Evolutionary conservation across 2,329 filamentous ascomycete species (phyloP), one percentile per base, ranked within the genome.

Genomic region (Plectosphaerella cucumerina): DNA sequence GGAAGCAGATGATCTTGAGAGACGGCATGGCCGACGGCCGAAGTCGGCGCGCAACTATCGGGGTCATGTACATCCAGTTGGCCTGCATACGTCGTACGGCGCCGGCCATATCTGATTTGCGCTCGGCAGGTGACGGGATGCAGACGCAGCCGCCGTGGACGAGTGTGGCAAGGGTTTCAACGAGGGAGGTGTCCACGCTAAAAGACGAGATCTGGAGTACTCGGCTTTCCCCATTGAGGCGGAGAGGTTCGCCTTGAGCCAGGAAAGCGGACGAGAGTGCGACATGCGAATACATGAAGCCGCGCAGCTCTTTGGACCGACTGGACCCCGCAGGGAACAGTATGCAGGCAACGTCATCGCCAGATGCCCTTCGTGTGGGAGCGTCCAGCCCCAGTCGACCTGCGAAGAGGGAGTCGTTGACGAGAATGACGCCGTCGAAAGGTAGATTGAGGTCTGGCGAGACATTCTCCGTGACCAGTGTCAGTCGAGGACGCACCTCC

Each of bases 281-380:
- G 0, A 69, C 69, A 58, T 89, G 85, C 8, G 79, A 80, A 53
- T 86, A 80, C 17, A 85, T 79, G 12, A 84, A 78, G 2, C 82
- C 84, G 51, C 82, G 82, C 0, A 81, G 79, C 47, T 73, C 75
- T 46, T 76, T 76, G 2, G 80, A 78, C 0, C 51, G 52, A 6
- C 62, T 62, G 0, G 78, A 80, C 0, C 80, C 78, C 3, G 78
- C 78, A 0, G 77, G 80, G 54, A 86, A 82, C 5, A 88, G 75
- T 3, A 84, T 72, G 59, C 84, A 87, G 0, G 84, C 83, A 2
- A 74, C 71, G 21, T 78, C 74, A 20, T 75, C 68, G 1, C 37
- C 47, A 12, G 47, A 42, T 6, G 47, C 47, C 17, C 33, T 48
- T 6, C 47, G 47, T n/a, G 23, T 33, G 0, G 74, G 69, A 0